Evolutionary conservation across 1,284 basidiomycete genomes (phyloP).

Genomic region (Tilletiopsis washingtonensis): DNA sequence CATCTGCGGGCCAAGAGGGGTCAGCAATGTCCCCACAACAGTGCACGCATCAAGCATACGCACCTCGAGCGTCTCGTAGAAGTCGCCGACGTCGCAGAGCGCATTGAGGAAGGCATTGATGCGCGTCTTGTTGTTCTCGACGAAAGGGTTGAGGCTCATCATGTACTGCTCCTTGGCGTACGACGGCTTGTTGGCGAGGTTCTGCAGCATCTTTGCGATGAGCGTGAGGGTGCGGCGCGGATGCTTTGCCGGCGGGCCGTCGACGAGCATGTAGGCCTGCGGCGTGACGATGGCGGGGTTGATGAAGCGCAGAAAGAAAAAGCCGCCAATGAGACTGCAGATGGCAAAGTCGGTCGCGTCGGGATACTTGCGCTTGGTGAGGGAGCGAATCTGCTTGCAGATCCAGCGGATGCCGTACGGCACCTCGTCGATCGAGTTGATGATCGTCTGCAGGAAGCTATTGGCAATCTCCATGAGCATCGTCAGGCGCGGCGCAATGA

Average conservation of each 20-base stretch:
- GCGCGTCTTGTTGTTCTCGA: constrained; percentile 92
- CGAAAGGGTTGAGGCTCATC: constrained; percentile 95
- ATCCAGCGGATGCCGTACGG: constrained; percentile 99
- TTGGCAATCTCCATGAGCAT: constrained; percentile 99
- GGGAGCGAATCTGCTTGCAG: constrained; percentile 94
- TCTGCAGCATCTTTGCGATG: constrained; percentile 99
- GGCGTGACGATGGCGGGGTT: constrained; percentile 99
- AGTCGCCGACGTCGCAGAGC: constrained; percentile 96
- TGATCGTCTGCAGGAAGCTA: constrained; percentile 92
- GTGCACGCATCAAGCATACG: too few species aligned
- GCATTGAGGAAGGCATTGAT: constrained; percentile 96
- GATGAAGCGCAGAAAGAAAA: constrained; percentile 99
- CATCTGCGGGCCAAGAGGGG: too few species aligned
- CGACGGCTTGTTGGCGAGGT: constrained; percentile 95
- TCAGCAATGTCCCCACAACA: too few species aligned
- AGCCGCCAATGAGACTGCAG: constrained; percentile 95
- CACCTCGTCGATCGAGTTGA: constrained; percentile 92
- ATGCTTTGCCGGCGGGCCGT: constrained; percentile 92
- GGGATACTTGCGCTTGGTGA: constrained; percentile 96
- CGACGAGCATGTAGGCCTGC: constrained; percentile 98
- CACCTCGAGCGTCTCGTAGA: constrained; percentile 98
- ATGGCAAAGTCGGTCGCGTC: constrained; percentile 96
- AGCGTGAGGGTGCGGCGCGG: constrained; percentile 89
- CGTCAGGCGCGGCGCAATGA: constrained; percentile 87
- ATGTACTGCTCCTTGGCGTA: constrained; percentile 98